Evolutionary conservation across 2,329 filamentous ascomycete genomes (phyloP).

Genomic region (Setomelanomma holmii): DNA sequence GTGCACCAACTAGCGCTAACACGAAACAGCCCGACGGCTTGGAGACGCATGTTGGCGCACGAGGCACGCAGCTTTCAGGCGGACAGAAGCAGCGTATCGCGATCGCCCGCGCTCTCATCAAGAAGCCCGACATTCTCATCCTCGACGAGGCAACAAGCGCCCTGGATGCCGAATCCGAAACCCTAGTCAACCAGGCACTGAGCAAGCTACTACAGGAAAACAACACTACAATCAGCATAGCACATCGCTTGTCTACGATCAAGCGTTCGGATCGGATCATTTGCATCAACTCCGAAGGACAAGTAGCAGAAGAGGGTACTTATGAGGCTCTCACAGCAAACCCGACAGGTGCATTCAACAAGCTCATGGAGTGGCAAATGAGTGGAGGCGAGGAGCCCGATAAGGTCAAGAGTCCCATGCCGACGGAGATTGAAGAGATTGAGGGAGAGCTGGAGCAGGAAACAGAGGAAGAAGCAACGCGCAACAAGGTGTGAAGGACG

Average conservation of each 20-base stretch:
- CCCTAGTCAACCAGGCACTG: slow-evolving; percentile 90
- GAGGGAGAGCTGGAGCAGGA: slow-evolving; percentile 50
- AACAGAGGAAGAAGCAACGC: slow-evolving; percentile 44
- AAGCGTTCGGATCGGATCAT: slow-evolving; percentile 95
- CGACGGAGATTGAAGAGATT: slow-evolving; percentile 60
- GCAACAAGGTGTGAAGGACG: slow-evolving; percentile 20
- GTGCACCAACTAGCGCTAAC: slow-evolving; percentile 15
- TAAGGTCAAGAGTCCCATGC: slow-evolving; percentile 39
- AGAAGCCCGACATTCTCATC: slow-evolving; percentile 95
- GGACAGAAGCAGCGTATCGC: slow-evolving; percentile 98
- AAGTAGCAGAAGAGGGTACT: slow-evolving; percentile 87
- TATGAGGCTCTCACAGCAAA: slow-evolving; percentile 78
- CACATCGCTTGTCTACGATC: slow-evolving; percentile 93
- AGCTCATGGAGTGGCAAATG: slow-evolving; percentile 99
- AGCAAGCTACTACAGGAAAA: slow-evolving; percentile 79
- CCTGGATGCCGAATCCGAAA: slow-evolving; percentile 95
- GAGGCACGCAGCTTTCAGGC: slow-evolving; percentile 91
- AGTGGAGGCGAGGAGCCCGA: slow-evolving; percentile 72
- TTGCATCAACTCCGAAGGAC: slow-evolving; percentile 84
- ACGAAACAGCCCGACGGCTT: slow-evolving; percentile 77
- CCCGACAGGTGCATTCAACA: slow-evolving; percentile 83
- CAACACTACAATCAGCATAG: slow-evolving; percentile 97
- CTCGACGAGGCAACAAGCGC: slow-evolving; percentile 95
- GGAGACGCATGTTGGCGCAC: slow-evolving; percentile 89
- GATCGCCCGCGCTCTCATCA: slow-evolving; percentile 91